Evolutionary conservation across 192 early-diverging fungal species (phyloP).

Genomic region (Gamsiella multidivaricata): DNA sequence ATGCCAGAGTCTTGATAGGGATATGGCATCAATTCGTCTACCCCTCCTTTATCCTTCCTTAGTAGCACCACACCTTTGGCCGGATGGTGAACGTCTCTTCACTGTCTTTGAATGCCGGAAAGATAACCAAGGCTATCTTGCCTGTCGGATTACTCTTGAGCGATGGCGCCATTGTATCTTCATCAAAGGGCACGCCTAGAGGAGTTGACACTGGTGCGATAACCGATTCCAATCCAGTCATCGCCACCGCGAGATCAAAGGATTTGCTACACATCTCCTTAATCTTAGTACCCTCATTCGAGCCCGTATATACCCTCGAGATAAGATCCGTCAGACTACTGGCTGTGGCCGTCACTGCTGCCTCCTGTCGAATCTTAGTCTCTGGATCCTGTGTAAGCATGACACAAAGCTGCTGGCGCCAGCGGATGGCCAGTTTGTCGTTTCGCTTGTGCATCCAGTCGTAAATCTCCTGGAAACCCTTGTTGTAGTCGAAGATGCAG

Average conservation of each 20-base stretch:
- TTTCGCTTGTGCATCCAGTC: constrained; percentile 43
- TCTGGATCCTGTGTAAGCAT: constrained; percentile 43
- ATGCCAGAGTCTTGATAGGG: neutral
- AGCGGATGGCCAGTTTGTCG: constrained; percentile 30
- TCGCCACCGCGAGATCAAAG: constrained; percentile 38
- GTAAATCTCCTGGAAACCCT: constrained; percentile 41
- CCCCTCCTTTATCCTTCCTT: neutral
- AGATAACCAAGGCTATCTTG: constrained; percentile 38
- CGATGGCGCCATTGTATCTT: constrained; percentile 32
- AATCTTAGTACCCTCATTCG: constrained; percentile 27
- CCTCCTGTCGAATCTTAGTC: constrained; percentile 25
- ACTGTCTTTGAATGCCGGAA: constrained; percentile 37
- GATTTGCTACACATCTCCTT: constrained; percentile 34
- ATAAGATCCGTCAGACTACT: constrained; percentile 12
- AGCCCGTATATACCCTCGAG: constrained; percentile 19
- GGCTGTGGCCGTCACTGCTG: constrained; percentile 17
- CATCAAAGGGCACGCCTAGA: constrained; percentile 18
- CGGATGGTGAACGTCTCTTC: constrained; percentile 4
- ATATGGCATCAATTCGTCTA: neutral
- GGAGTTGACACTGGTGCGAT: constrained; percentile 16
- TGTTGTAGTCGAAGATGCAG: constrained; percentile 44
- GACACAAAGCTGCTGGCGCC: constrained; percentile 49
- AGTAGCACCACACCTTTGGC: constrained; percentile 50
- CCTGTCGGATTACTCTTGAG: constrained; percentile 37
- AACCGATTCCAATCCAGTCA: constrained; percentile 22